These are phyloP conservation scores for Hyphochytrium catenoides DNA, from an alignment of 352 stramenopile genomes.

Conservation along the genomic window DNA sequence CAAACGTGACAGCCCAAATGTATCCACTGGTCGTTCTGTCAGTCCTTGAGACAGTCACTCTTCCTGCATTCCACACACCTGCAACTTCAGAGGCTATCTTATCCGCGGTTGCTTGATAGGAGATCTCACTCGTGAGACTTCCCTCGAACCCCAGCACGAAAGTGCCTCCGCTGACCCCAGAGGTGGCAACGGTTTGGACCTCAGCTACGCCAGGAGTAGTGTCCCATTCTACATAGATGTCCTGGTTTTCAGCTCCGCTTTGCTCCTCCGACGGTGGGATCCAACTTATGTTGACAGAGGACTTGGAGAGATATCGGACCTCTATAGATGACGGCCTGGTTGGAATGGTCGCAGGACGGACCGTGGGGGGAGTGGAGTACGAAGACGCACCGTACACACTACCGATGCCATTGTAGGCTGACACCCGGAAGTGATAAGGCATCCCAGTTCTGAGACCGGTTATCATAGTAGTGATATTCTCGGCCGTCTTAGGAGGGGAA, in stretches of 20 bases:
- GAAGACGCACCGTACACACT: conserved; percentile 44
- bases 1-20: conserved; percentile 38
- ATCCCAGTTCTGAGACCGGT: conserved; percentile 14
- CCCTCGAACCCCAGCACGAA: conserved; percentile 15
- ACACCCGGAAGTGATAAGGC: conserved; percentile 61
- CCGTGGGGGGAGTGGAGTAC: conserved; percentile 39
- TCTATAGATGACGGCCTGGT: too few species aligned
- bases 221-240: conserved; percentile 30
- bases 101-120: conserved; percentile 1
- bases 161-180: conserved; percentile 5
- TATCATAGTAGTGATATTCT: too few species aligned
- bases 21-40: conserved; percentile 15
- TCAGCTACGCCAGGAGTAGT: conserved; percentile 24
- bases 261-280: too few species aligned
- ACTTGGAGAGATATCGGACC: conserved; percentile 16
- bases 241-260: conserved; percentile 20
- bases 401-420: conserved; percentile 75
- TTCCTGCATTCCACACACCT: conserved; percentile 1
- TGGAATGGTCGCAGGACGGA: background rate
- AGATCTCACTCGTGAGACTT: conserved; percentile 1
- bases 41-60: background rate
- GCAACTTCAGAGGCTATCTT: conserved; percentile 4
- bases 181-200: conserved; percentile 19
- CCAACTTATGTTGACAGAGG: conserved; percentile 22
- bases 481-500: too few species aligned